Conservation (phyloP, 495 filamentous ascomycete genomes). For the Aspergillus sparsus region DNA sequence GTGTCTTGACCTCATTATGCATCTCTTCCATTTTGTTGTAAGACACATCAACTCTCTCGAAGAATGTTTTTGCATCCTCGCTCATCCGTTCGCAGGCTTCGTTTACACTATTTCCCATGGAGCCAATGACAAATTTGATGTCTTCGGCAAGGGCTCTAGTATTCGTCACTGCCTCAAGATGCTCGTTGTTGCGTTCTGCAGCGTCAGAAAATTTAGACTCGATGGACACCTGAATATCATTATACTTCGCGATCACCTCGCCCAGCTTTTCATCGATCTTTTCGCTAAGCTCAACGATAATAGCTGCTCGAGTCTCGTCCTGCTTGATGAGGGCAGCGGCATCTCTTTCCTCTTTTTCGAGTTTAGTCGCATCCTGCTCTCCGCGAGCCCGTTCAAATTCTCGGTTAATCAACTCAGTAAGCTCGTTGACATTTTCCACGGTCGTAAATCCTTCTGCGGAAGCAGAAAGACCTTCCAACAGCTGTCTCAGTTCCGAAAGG, state of each 20-base stretch:
- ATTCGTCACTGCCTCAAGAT: conserved; percentile 66
- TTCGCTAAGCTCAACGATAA: conserved; percentile 55
- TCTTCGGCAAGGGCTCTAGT: conserved; percentile 83
- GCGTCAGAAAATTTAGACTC: conserved; percentile 69
- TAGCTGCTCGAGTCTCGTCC: conserved; percentile 57
- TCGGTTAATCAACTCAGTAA: conserved; percentile 73
- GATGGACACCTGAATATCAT: conserved; percentile 69
- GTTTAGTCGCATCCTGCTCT: conserved; percentile 65
- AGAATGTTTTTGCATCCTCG: conserved; percentile 80
- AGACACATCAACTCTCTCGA: conserved; percentile 73
- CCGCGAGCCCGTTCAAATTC: conserved; percentile 80
- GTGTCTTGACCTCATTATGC: conserved; percentile 66
- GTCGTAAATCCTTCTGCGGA: conserved; percentile 60
- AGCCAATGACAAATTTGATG: conserved; percentile 77
- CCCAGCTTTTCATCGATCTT: conserved; percentile 81
- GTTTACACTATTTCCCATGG: conserved; percentile 78
- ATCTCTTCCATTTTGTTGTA: conserved; percentile 76
- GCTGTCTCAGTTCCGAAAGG: conserved; percentile 55
- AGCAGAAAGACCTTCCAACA: conserved; percentile 63
- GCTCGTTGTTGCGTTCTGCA: conserved; percentile 63
- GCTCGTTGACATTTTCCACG: conserved; percentile 69
- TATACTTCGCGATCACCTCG: conserved; percentile 77
- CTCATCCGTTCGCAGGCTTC: conserved; percentile 81
- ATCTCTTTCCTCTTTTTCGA: conserved; percentile 76
- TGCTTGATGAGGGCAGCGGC: conserved; percentile 69